A percentile compares a stretch with the other conserved stretches of the same genome.
phyloP scores from a whole-genome alignment of 2,329 filamentous ascomycete species.

The Dactylonectria estremocensis region DNA sequence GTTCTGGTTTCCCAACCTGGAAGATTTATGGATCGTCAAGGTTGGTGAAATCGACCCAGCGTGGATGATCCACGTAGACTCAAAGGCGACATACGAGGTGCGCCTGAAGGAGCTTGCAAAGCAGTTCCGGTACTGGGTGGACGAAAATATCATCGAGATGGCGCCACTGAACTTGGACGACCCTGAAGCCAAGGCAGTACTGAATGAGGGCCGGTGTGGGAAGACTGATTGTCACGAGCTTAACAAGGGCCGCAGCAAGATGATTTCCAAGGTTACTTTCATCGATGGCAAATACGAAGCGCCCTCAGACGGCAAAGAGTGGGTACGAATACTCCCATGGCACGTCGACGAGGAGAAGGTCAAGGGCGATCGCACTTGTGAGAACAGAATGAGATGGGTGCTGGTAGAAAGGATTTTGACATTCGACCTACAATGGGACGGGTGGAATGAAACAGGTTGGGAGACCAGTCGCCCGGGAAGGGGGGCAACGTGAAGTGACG shows the following conservation, averaged over 20 bases:
- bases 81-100: slow-evolving; percentile 47
- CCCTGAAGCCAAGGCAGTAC: slow-evolving; percentile 52
- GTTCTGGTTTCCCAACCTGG: slow-evolving; percentile 57
- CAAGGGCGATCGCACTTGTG: slow-evolving; percentile 46
- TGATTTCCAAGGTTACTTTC: slow-evolving; percentile 57
- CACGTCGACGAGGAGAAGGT: slow-evolving; percentile 46
- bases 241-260: slow-evolving; percentile 54
- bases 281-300: slow-evolving; percentile 53
- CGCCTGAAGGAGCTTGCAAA: slow-evolving; percentile 53
- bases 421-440: slow-evolving; percentile 55
- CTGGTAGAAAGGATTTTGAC: slow-evolving; percentile 57
- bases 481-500: slow-evolving; percentile 9
- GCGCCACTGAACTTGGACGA: slow-evolving; percentile 54
- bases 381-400: slow-evolving; percentile 57
- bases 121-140: slow-evolving; percentile 58
- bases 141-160: slow-evolving; percentile 57
- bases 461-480: slow-evolving; percentile 40
- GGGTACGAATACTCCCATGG: slow-evolving; percentile 55
- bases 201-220: slow-evolving; percentile 55
- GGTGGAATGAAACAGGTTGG: slow-evolving; percentile 48
- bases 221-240: slow-evolving; percentile 54
- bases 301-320: slow-evolving; percentile 44
- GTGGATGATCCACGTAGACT: slow-evolving; percentile 55
- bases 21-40: slow-evolving; percentile 58
- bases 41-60: slow-evolving; percentile 56